These are phyloP conservation scores for Cryptosporidium parvum DNA, from an alignment of 169 alveolate species.

Conservation along the genomic window DNA sequence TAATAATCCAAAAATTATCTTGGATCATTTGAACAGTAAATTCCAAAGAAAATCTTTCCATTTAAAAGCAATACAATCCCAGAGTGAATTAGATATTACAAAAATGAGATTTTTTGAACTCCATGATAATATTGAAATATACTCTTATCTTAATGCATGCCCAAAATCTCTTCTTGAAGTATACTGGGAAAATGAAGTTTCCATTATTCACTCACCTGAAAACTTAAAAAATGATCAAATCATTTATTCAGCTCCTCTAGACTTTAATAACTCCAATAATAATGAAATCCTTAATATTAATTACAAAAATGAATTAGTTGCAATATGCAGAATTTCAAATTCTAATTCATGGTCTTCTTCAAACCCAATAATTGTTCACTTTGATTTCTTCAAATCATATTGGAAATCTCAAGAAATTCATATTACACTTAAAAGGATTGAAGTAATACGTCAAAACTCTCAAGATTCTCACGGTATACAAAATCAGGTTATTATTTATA, in stretches of 20 bases:
- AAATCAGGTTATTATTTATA: background rate
- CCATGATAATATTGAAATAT: background rate
- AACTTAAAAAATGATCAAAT: background rate
- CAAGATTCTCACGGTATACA: background rate
- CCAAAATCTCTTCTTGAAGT: slow-evolving; percentile 56
- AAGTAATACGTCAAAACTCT: background rate
- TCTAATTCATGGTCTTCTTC: slow-evolving; percentile 27
- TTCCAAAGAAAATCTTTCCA: slow-evolving; percentile 8
- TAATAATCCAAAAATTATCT: background rate
- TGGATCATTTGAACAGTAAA: background rate
- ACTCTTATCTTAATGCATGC: background rate
- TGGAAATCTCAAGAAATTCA: slow-evolving; percentile 74
- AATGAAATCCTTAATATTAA: slow-evolving; percentile 50
- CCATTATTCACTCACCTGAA: background rate
- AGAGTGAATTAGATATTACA: background rate
- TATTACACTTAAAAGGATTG: slow-evolving; percentile 27
- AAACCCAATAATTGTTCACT: slow-evolving; percentile 21
- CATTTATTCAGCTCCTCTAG: background rate
- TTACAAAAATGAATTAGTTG: slow-evolving; percentile 40
- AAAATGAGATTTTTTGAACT: slow-evolving; percentile 64
- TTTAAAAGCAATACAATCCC: slow-evolving; percentile 1
- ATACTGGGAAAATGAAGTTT: slow-evolving; percentile 32
- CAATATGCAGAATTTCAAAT: slow-evolving; percentile 37
- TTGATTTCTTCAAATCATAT: slow-evolving; percentile 2
- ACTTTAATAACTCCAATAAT: background rate